phyloP scores from a whole-genome alignment of 2,329 filamentous ascomycete genomes.

The Aspergillus sp. region DNA sequence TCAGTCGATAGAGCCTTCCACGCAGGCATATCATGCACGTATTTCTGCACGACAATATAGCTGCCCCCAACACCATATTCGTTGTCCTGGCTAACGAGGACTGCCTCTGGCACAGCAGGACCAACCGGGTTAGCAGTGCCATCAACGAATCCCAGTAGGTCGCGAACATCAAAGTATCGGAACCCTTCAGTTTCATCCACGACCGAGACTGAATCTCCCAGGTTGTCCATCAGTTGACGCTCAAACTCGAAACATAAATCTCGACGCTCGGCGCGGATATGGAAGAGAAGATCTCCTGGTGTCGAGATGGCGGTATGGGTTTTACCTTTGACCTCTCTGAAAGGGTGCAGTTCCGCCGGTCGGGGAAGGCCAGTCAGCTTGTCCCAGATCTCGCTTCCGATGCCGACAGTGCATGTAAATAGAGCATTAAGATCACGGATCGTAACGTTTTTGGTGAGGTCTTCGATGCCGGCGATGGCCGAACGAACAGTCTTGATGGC shows the following conservation, averaged over 20 bases:
- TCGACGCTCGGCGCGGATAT: conserved; percentile 50
- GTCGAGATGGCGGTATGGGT: conserved; percentile 48
- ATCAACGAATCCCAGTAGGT: conserved; percentile 53
- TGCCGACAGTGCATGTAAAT: conserved; percentile 48
- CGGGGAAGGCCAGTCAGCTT: conserved; percentile 36
- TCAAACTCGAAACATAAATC: conserved; percentile 54
- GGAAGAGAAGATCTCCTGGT: conserved; percentile 50
- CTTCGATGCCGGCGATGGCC: conserved; percentile 37
- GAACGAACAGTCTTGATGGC: conserved; percentile 39
- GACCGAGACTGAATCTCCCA: conserved; percentile 42
- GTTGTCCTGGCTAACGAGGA: conserved; percentile 37
- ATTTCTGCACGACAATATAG: conserved; percentile 54
- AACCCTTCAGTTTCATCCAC: conserved; percentile 50
- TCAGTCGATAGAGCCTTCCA: conserved; percentile 45
- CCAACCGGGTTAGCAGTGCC: conserved; percentile 53
- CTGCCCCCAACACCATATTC: conserved; percentile 44
- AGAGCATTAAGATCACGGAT: conserved; percentile 41
- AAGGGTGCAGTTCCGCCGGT: conserved; percentile 47
- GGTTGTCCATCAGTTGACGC: conserved; percentile 43
- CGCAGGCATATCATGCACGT: conserved; percentile 44
- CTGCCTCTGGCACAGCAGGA: conserved; percentile 33
- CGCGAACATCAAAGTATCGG: conserved; percentile 52
- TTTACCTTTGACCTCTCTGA: conserved; percentile 40
- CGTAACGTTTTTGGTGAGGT: conserved; percentile 46
- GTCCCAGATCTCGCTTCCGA: conserved; percentile 48